Percentiles rank a stretch among this genome's conserved stretches.
These are phyloP conservation scores for Aspergillus egyptiacus DNA, from an alignment of 495 filamentous ascomycete species.

Conservation along the genomic window DNA sequence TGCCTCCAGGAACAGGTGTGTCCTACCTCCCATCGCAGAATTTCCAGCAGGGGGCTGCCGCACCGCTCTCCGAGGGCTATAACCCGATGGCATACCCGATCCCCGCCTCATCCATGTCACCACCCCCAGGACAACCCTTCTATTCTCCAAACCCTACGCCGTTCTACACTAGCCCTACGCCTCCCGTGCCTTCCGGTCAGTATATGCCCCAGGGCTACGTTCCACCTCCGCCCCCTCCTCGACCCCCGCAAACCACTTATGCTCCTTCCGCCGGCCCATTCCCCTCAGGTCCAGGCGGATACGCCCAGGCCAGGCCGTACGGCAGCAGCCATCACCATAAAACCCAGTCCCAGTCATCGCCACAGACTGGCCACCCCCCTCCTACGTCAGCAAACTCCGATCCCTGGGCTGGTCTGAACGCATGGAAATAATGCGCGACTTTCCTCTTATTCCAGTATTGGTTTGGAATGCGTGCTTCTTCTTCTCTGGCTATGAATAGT, in stretches of 20 bases:
- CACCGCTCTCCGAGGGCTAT: constrained; percentile 44
- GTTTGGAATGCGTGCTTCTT: not conserved
- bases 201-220: constrained; percentile 76
- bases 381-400: constrained; percentile 40
- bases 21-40: constrained; percentile 31
- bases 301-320: constrained; percentile 44
- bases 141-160: constrained; percentile 38
- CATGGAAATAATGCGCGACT: constrained; percentile 60
- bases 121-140: constrained; percentile 40
- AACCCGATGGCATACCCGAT: constrained; percentile 52
- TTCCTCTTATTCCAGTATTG: not conserved
- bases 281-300: constrained; percentile 54
- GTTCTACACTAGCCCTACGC: constrained; percentile 32
- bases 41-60: constrained; percentile 44
- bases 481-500: not conserved
- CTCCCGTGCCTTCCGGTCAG: constrained; percentile 32
- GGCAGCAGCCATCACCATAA: constrained; percentile 33
- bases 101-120: constrained; percentile 38
- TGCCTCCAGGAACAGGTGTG: constrained; percentile 21
- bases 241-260: constrained; percentile 71
- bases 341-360: constrained; percentile 40
- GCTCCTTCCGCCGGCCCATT: constrained; percentile 48
- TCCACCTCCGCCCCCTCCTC: constrained; percentile 84
- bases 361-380: constrained; percentile 27
- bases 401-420: constrained; percentile 82